These are phyloP conservation scores for Pigoraptor vietnamica DNA, from an alignment of 78 protist species.

Conservation along the genomic window DNA sequence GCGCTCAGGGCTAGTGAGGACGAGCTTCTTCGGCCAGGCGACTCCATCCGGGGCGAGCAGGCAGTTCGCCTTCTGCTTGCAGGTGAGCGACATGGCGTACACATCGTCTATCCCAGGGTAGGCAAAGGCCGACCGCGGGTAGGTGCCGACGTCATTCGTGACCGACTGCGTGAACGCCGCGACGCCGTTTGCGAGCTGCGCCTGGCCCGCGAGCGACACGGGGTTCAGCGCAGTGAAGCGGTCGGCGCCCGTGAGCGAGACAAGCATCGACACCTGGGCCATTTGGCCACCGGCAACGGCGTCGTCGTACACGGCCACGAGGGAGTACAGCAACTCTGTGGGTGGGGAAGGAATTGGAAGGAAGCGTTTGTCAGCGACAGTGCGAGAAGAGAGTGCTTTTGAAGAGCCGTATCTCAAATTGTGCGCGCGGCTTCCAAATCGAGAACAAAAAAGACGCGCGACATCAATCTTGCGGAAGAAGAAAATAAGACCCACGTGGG, in stretches of 20 bases:
- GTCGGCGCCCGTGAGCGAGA: background rate
- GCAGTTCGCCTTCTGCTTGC: background rate
- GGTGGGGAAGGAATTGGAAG: too few species aligned
- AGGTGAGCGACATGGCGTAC: background rate
- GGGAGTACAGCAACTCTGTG: background rate
- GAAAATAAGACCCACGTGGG: background rate
- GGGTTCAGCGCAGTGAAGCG: background rate
- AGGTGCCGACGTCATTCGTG: background rate
- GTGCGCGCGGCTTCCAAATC: too few species aligned
- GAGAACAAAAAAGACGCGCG: too few species aligned
- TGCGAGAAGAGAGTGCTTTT: too few species aligned
- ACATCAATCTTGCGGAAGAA: too few species aligned
- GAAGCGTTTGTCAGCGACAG: too few species aligned
- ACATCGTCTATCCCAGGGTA: background rate
- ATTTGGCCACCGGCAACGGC: background rate
- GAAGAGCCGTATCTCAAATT: too few species aligned
- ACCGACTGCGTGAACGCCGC: background rate
- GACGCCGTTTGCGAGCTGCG: background rate
- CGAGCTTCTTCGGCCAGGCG: background rate
- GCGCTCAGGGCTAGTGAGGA: background rate
- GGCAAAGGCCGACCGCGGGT: background rate
- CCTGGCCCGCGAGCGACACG: background rate
- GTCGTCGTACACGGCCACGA: background rate
- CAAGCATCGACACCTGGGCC: background rate
- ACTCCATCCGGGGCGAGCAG: background rate